Evolutionary conservation across 768 basidiomycete genomes (phyloP), one percentile per base, ranked within the genome.

Genomic region (Coprinopsis strossmayeri): DNA sequence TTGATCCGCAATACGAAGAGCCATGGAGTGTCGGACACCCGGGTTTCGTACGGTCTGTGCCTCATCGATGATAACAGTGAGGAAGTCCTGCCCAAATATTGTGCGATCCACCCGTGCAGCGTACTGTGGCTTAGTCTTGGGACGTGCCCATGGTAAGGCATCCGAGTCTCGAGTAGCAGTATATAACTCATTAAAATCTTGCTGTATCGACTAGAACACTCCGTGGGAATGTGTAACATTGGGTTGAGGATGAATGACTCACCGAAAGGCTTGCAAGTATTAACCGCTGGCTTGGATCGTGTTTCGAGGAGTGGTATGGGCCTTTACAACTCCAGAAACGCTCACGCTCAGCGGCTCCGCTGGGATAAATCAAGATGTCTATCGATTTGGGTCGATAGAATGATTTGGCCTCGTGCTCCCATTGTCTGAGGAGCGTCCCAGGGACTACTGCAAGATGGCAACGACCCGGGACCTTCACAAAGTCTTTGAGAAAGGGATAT

Each of bases 231-330:
- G 26, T 18, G 39, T 44, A 1, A 34, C 18, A 20, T 17, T 4
- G n/a, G n/a, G n/a, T n/a, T n/a, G n/a, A n/a, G n/a, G n/a, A n/a
- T n/a, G n/a, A 2, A 35, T 2, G 30, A 54, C 61, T 23, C 49
- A 67, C 64, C 2, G 62, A 58, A 17, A 64, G 61, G 3, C 53
- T 50, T 0, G 57, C 56, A 20, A 66, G 18, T 15, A 65, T 54
- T 13, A 64, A 58, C 0, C 42, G 15, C 12, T 55, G 47, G 20
- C 54, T 47, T 0, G 37, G 27, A 0, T 37, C 21, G 24, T 59
- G 57, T 1, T 55, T 51, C 0, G 64, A 61, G 3, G 11, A 1
- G 0, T 18, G 9, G 20, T 58, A 59, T 0, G 59, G 50, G 0
- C 60, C 58, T 1, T 35, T 4, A 0, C 40, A 13, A 0, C 44